Conservation (phyloP, 495 filamentous ascomycete genomes). For the Paragyromitra xinjiangensis region DNA sequence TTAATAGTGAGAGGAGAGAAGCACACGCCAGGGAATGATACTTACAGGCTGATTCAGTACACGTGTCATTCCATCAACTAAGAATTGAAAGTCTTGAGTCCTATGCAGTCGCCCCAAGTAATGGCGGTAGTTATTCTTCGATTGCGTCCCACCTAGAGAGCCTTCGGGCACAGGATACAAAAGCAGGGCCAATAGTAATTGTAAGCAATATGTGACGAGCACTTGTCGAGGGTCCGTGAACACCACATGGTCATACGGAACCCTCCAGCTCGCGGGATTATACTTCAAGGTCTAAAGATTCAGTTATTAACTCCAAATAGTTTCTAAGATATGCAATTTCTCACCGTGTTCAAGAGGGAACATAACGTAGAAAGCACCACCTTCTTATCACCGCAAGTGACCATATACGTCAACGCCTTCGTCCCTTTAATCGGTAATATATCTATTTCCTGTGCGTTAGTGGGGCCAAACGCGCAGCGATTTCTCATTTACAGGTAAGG, state of each 20-base stretch:
- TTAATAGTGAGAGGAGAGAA: constrained; percentile 39
- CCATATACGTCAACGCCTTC: constrained; percentile 87
- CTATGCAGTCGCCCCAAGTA: constrained; percentile 90
- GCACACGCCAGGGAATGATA: not conserved
- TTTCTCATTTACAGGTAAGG: not conserved
- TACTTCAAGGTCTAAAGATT: constrained; percentile 83
- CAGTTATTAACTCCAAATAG: not conserved
- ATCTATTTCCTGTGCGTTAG: constrained; percentile 59
- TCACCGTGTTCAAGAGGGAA: constrained; percentile 94
- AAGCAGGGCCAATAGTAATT: constrained; percentile 85
- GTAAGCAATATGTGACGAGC: constrained; percentile 88
- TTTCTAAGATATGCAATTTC: constrained; percentile 54
- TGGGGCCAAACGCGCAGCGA: not conserved
- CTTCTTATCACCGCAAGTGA: constrained; percentile 88
- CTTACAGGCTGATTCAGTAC: constrained; percentile 86
- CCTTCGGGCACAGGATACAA: constrained; percentile 91
- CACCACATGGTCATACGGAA: constrained; percentile 92
- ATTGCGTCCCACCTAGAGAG: constrained; percentile 63
- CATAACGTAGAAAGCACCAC: constrained; percentile 87
- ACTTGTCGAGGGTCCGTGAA: constrained; percentile 94
- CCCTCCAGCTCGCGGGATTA: constrained; percentile 92
- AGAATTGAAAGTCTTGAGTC: constrained; percentile 96
- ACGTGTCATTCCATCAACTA: constrained; percentile 93
- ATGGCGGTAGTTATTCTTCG: constrained; percentile 91
- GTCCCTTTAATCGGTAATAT: constrained; percentile 85